These are phyloP conservation scores for Aspergillus tamarii DNA, from an alignment of 2,329 filamentous ascomycete genomes.

Conservation along the genomic window DNA sequence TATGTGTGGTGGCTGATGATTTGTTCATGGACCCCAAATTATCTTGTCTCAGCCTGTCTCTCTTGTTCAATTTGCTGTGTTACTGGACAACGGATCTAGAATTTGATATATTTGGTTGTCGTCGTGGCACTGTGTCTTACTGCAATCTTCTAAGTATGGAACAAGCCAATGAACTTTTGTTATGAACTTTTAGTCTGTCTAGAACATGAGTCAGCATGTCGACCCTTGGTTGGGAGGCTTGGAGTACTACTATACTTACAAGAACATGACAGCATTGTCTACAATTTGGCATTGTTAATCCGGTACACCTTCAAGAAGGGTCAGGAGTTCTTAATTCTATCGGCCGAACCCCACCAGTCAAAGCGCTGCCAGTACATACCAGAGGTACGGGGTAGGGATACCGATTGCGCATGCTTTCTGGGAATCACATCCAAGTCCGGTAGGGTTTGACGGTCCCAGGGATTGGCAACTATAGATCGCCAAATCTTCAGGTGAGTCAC, in stretches of 20 bases:
- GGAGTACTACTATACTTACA: background rate
- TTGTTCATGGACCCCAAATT: background rate
- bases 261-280: conserved; percentile 12
- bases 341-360: background rate
- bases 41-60: background rate
- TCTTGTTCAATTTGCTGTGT: background rate
- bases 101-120: background rate
- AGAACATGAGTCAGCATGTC: conserved; percentile 14
- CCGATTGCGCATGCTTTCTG: conserved; percentile 5
- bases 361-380: background rate
- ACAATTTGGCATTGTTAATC: conserved; percentile 5
- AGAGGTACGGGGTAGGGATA: background rate
- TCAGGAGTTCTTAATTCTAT: background rate
- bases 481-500: conserved; percentile 9
- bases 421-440: conserved; percentile 4
- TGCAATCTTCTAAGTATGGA: conserved; percentile 14
- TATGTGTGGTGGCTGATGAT: background rate
- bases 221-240: conserved; percentile 12
- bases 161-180: conserved; percentile 10
- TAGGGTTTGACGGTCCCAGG: conserved; percentile 7
- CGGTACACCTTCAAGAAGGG: conserved; percentile 1
- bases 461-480: background rate
- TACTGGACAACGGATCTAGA: background rate
- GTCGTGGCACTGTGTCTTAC: conserved; percentile 6
- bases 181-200: conserved; percentile 8